Conservation (phyloP, 164 flowering plant genomes). For the Echeveria elegans region DNA sequence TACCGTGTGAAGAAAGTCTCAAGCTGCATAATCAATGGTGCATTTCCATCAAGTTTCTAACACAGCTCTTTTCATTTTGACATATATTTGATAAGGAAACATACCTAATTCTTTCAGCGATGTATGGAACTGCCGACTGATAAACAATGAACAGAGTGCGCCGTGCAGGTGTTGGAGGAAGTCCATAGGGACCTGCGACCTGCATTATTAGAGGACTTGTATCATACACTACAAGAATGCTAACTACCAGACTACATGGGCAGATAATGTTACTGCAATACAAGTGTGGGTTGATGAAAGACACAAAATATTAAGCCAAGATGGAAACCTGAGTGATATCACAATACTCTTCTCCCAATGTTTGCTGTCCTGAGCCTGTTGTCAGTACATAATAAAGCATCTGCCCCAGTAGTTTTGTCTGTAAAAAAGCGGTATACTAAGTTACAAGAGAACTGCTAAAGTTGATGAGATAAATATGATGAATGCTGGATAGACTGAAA, state of each 20-base stretch:
- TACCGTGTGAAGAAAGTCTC: slow-evolving; percentile 74
- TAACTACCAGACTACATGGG: background rate
- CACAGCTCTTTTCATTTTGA: background rate
- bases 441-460: background rate
- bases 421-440: slow-evolving; percentile 14
- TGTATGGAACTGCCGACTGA: slow-evolving; percentile 88
- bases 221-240: background rate
- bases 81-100: background rate
- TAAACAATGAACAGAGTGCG: slow-evolving; percentile 84
- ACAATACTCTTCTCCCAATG: slow-evolving; percentile 95
- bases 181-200: slow-evolving; percentile 75
- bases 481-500: background rate
- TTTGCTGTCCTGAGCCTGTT: slow-evolving; percentile 95
- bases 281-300: background rate
- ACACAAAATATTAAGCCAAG: background rate
- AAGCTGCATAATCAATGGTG: slow-evolving; percentile 40
- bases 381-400: slow-evolving; percentile 88
- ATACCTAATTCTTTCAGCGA: slow-evolving; percentile 94
- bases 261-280: background rate
- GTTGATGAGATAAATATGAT: no score
- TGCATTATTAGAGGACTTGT: slow-evolving; percentile 19
- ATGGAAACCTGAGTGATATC: slow-evolving; percentile 77
- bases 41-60: no score
- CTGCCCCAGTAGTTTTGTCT: slow-evolving; percentile 90
- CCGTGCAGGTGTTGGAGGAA: slow-evolving; percentile 93